phyloP scores from a whole-genome alignment of 2,329 filamentous ascomycete genomes.

The Sclerotinia subarctica region DNA sequence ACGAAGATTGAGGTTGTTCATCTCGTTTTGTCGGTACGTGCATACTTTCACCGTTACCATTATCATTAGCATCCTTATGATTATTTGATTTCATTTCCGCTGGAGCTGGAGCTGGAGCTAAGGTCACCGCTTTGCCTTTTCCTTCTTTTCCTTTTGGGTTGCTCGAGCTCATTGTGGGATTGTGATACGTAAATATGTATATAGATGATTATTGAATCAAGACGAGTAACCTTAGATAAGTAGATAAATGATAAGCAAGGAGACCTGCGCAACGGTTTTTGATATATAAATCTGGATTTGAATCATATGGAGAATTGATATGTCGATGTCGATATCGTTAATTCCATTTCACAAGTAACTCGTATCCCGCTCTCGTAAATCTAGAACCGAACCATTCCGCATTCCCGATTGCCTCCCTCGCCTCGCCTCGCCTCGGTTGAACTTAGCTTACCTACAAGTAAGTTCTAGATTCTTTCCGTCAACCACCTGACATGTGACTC shows the following conservation, averaged over 20 bases:
- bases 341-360: too few species aligned
- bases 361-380: not conserved
- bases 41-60: too few species aligned
- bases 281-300: not conserved
- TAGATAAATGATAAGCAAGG: too few species aligned
- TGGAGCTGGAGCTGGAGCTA: not conserved
- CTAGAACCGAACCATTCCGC: not conserved
- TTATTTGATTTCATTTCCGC: not conserved
- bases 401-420: not conserved
- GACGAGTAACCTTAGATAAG: too few species aligned
- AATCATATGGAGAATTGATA: not conserved
- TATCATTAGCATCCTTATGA: too few species aligned
- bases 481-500: not conserved
- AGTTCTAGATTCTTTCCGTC: not conserved
- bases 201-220: too few species aligned
- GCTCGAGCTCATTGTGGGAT: not conserved
- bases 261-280: too few species aligned
- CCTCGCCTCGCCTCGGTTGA: conserved; percentile 2
- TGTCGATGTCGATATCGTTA: too few species aligned
- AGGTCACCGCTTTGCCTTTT: not conserved
- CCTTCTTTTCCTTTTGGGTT: not conserved
- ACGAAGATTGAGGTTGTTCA: conserved; percentile 22
- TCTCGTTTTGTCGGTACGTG: not conserved
- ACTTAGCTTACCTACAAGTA: not conserved
- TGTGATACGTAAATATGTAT: too few species aligned